A percentile compares a stretch with the other conserved stretches of the same genome.
Evolutionary conservation across 768 basidiomycete species (phyloP).

Genomic region (Tylopilus plumbeoviolaceoides): DNA sequence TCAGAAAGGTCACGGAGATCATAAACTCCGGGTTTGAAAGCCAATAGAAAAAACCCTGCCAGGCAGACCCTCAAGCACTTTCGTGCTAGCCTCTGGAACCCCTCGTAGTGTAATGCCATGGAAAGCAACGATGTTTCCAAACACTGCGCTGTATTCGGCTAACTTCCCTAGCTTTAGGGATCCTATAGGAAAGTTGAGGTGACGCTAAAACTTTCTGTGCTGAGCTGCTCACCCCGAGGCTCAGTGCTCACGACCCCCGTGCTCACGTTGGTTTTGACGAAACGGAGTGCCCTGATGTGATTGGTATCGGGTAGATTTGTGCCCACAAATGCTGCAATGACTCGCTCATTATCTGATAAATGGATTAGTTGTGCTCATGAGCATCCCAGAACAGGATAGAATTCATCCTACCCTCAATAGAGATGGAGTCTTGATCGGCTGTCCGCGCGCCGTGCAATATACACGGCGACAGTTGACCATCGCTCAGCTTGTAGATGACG

Average conservation of each 20-base stretch:
- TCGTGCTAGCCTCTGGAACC: too few relatives aligned
- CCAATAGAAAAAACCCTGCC: not conserved
- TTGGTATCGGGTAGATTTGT: not conserved
- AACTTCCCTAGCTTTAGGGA: not conserved
- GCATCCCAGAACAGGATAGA: too few relatives aligned
- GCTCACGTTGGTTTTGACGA: not conserved
- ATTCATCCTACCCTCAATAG: not conserved
- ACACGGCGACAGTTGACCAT: not conserved
- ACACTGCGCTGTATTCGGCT: not conserved
- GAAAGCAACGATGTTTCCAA: not conserved
- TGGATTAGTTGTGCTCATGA: not conserved
- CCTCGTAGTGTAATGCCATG: not conserved
- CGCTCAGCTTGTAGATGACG: not conserved
- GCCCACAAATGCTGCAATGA: not conserved
- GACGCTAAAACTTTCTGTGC: not conserved
- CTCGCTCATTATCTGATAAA: not conserved
- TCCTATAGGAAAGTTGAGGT: not conserved
- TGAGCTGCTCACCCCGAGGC: too few relatives aligned
- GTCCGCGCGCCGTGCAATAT: not conserved
- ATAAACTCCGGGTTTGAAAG: not conserved
- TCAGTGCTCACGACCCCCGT: too few relatives aligned
- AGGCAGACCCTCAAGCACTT: not conserved
- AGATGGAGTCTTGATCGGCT: not conserved
- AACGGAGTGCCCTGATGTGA: not conserved
- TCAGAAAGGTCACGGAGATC: not conserved